Percentiles rank a stretch among this genome's conserved stretches.
Evolutionary conservation across 805 yeast genomes (phyloP).

Genomic region (Starmerella etchellsii): DNA sequence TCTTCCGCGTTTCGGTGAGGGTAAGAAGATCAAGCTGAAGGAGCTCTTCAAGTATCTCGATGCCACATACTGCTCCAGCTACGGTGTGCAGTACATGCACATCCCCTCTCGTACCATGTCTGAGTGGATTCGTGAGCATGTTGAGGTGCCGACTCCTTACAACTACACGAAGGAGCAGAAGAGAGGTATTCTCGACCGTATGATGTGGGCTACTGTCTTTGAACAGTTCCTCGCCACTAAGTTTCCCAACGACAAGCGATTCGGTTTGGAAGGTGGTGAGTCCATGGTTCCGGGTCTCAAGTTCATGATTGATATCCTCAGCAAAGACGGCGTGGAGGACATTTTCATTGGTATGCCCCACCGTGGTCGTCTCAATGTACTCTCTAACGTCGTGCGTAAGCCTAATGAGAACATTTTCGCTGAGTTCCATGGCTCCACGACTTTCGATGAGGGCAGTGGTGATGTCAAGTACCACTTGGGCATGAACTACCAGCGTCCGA

Average conservation of each 20-base stretch:
- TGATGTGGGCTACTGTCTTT: constrained; percentile 92
- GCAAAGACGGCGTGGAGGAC: constrained; percentile 77
- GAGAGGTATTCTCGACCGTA: constrained; percentile 89
- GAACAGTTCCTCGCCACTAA: constrained; percentile 87
- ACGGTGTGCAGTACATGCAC: constrained; percentile 93
- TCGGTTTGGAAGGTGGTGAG: constrained; percentile 98
- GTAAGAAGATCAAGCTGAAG: constrained; percentile 51
- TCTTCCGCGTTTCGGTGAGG: constrained; percentile 73
- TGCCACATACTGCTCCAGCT: constrained; percentile 68
- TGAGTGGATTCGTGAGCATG: constrained; percentile 96
- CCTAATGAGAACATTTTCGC: constrained; percentile 96
- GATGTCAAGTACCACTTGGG: constrained; percentile 99
- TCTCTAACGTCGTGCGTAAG: constrained; percentile 95
- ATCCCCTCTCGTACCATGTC: constrained; percentile 90
- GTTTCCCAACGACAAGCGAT: constrained; percentile 97
- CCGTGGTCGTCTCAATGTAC: constrained; percentile 96
- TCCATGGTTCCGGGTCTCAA: constrained; percentile 93
- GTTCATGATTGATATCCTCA: constrained; percentile 86
- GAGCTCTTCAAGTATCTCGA: constrained; percentile 74
- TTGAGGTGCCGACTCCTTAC: constrained; percentile 83
- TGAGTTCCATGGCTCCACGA: constrained; percentile 85
- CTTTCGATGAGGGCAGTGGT: constrained; percentile 93
- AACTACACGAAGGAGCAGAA: constrained; percentile 77
- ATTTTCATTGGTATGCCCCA: constrained; percentile 99
- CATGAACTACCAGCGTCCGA: constrained; percentile 98